Base-by-base conservation (phyloP, 1,139 yeast species). In the Suhomyces terraborum region DNA sequence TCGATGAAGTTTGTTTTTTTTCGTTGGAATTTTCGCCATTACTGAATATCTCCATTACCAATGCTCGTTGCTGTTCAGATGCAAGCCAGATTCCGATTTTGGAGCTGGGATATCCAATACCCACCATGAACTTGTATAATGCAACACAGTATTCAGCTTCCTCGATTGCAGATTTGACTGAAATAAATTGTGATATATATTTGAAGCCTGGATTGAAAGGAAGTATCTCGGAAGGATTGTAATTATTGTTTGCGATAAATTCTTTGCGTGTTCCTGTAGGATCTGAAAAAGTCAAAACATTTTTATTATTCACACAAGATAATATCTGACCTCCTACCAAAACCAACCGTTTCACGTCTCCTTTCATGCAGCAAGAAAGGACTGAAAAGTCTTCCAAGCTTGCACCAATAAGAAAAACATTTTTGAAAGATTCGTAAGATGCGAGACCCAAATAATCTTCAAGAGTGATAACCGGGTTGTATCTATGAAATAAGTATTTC, bases 101-200 rank as follows among this genome's bases (percentile, higher is more conserved):
- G 1, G 54, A 49, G 1, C 52, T 40, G 0, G 80, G 69, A 49
- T 78, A 77, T 0, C 79, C 80, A 14, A 71, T 46, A 3, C 67
- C 50, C 18, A 74, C 53, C 74, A 81, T 61, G 49, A 76, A 79
- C 55, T 67, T 69, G 52, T 64, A 79, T 8, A 80, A 49, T 0
- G 64, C 60, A 8, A 77, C 77, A 10, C 75, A 64, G 47, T 64
- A 76, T 48, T 78, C 82, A 0, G 85, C 86, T 50, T 81, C 86
- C 8, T 67, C 74, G 8, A 75, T 50, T 44, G 65, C 71, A 19
- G 34, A 42, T 6, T 41, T 59, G 3, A 70, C 67, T 20, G 67
- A 51, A 16, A 79, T 58, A 23, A 69, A 56, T 51, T 79, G 82
- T 12, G 50, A 44, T 3, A 53, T 49, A 36, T 58, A 44, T 16